Evolutionary conservation across 805 yeast genomes (phyloP), one percentile per base, ranked within the genome.

Genomic region (Barnettozyma populi): DNA sequence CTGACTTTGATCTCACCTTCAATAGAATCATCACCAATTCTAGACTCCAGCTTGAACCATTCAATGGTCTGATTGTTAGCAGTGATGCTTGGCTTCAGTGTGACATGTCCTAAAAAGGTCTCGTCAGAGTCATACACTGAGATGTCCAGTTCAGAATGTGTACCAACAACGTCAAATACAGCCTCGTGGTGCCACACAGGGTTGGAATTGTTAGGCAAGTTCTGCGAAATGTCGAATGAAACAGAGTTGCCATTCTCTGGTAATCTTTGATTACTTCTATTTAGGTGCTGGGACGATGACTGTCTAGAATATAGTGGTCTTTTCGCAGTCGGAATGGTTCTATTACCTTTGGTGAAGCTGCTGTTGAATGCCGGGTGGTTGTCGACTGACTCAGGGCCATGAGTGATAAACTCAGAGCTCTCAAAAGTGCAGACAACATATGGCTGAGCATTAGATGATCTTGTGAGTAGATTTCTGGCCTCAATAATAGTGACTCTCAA

Each of bases 141-240:
- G 45, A 94, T 80, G 60, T 89, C 96, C 51, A 94, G 73, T 62
- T 86, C 95, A 2, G 95, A 83, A 56, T 76, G 80, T 37, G 84
- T 81, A 16, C 92, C 95, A 36, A 89, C 79, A 40, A 94, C 96
- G 65, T 92, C 99, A 62, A 94, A 92, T 11, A 81, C 80, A 13
- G 97, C 92, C 63, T 89, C 89, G 65, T 90, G 96, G 61, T 87
- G 86, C 96, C 97, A 92, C 29, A 77, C 71, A 14, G 97, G 96
- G 62, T 84, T 84, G 14, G 82, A 62, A 6, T 67, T 70, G 50
- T 68, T 68, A 24, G 65, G 59, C 32, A 61, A 50, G 41, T 50
- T 51, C 21, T 44, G 31, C 19, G 44, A 32, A 18, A 23, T 27
- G 23, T 41, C 37, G 31, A 27, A 21, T 13, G 45, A 24, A 10